Base-by-base conservation (phyloP, 441 rosid genomes). In the Cnidoscolus chayamansa region DNA sequence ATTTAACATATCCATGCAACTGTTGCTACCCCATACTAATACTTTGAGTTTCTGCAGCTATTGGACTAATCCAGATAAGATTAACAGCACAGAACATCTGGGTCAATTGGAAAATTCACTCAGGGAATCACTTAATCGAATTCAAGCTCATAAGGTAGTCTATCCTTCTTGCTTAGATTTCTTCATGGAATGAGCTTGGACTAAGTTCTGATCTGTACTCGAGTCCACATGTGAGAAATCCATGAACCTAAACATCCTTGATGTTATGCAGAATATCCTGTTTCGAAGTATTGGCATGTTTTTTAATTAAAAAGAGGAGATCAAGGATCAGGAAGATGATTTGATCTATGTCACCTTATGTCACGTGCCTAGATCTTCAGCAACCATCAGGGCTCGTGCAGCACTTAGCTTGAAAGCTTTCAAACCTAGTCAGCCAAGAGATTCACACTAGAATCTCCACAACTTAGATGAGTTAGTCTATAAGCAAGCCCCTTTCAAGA, bases 91-190 rank as follows among this genome's bases (percentile, higher is more conserved):
- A 15, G 90, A 91, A 63, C 81, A 82, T 67, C 74, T 89, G 85
- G 83, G 81, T 54, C 91, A 85, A 76, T 73, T 88, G 85, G 94
- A 91, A 81, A 81, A 78, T 81, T 84, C 94, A 58, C 71, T 89
- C 66, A 76, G 85, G 68, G 88, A 84, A 53, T 84, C 88, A 61
- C 85, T 89, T 71, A 71, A 77, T 70, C 85, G 77, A 80, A 82
- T 91, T 70, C 85, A 54, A 63, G 76, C 80, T 69, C 86, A 84
- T 70, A 89, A 86, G 94, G 97, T 89, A 77, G 65, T 65, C 45
- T 73, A 66, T 74, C 45, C 55, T 74, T 64, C 54, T 19, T 50
- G 56, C 74, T 25, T 43, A 16, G 17, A 54, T 25, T n/a, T 48
- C 17, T 45, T 55, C 35, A 12, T 45, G 8, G 7, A 11, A 8